Evolutionary conservation across 345 rosid species (phyloP).

Genomic region (Gossypium longicalyx): DNA sequence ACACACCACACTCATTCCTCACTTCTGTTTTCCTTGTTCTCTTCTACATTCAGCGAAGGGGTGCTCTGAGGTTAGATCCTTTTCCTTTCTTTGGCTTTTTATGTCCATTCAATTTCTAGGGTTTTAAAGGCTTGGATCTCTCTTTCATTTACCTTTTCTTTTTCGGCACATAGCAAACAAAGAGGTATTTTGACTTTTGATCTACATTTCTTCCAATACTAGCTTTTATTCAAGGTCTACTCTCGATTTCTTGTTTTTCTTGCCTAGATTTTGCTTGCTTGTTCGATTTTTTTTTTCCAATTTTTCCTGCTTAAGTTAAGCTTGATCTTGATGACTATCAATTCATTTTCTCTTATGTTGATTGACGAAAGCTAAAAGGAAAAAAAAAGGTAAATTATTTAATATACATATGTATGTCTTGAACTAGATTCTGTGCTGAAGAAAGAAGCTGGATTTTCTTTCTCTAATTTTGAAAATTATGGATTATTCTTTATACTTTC

Average conservation of each 20-base stretch:
- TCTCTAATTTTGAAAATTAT: neutral
- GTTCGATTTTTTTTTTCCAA: neutral
- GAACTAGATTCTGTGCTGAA: neutral
- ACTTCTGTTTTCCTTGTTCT: neutral
- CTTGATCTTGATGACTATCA: neutral
- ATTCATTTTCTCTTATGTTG: neutral
- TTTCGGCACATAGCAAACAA: too few species aligned
- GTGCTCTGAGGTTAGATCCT: slow-evolving; percentile 10
- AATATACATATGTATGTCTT: neutral
- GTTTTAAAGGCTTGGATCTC: neutral
- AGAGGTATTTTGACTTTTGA: too few species aligned
- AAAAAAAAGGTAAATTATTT: neutral
- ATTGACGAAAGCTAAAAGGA: neutral
- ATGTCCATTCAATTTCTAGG: neutral
- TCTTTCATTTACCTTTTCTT: neutral
- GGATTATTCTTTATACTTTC: neutral
- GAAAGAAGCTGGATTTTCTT: neutral
- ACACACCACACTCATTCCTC: too few species aligned
- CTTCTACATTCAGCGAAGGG: neutral
- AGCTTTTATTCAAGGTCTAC: neutral
- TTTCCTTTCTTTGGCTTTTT: neutral
- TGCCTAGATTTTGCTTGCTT: neutral
- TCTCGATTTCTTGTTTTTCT: neutral
- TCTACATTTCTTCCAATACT: too few species aligned
- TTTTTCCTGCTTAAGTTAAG: neutral